These are phyloP conservation scores for Ophiocordyceps sinensis DNA, from an alignment of 2,329 filamentous ascomycete genomes.

Conservation along the genomic window DNA sequence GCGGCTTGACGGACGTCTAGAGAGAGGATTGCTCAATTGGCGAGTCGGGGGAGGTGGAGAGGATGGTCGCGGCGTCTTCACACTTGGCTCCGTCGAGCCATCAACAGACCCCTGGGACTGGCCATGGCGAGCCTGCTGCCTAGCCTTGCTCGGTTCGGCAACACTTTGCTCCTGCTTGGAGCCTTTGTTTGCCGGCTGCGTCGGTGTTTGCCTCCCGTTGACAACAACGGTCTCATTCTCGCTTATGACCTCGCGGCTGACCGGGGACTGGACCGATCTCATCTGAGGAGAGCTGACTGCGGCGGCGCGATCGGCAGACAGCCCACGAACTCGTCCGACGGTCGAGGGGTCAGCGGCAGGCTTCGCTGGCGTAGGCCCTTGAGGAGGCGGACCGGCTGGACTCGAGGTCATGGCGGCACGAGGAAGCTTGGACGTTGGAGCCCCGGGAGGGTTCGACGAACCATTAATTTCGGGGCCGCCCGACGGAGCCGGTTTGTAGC, in stretches of 20 bases:
- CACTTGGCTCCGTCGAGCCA: constrained; percentile 43
- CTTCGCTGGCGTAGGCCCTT: constrained; percentile 35
- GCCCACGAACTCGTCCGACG: constrained; percentile 30
- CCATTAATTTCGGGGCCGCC: constrained; percentile 21
- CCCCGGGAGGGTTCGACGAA: constrained; percentile 14
- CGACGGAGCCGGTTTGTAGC: constrained; percentile 23
- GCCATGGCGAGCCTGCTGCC: constrained; percentile 12
- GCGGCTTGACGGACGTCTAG: constrained; percentile 43
- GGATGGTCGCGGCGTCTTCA: constrained; percentile 32
- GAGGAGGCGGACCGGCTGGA: constrained; percentile 38
- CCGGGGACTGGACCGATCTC: constrained; percentile 23
- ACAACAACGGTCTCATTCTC: constrained; percentile 35
- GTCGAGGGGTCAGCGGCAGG: constrained; percentile 26
- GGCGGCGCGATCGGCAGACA: constrained; percentile 31
- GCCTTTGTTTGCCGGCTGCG: constrained; percentile 27
- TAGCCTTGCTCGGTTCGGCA: constrained; percentile 17
- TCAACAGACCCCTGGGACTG: constrained; percentile 54
- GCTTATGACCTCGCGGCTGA: constrained; percentile 18
- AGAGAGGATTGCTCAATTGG: constrained; percentile 42
- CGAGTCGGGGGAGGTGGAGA: constrained; percentile 45
- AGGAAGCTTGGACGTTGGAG: constrained; percentile 21
- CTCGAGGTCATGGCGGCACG: constrained; percentile 13
- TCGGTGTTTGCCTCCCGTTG: constrained; percentile 52
- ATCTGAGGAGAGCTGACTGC: constrained; percentile 21
- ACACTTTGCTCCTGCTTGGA: constrained; percentile 21